Conservation (phyloP, 495 filamentous ascomycete species). For the Aspergillus haitiensis region DNA sequence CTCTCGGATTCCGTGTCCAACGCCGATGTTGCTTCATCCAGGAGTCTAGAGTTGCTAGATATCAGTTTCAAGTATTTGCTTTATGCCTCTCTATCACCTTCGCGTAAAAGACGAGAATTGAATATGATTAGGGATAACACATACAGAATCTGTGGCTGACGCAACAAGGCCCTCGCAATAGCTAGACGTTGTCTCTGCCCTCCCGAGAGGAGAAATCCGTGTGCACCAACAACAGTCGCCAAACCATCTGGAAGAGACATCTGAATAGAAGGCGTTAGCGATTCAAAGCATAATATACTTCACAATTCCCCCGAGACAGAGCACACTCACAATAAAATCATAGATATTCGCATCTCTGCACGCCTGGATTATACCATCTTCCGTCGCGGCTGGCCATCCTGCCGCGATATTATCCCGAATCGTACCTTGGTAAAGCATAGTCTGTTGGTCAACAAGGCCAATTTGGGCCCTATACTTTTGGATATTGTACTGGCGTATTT, state of each 20-base stretch:
- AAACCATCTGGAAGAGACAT: slow-evolving; percentile 44
- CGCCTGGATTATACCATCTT: slow-evolving; percentile 24
- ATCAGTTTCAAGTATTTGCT: too few species aligned
- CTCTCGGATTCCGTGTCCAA: slow-evolving; percentile 62
- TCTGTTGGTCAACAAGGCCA: slow-evolving; percentile 65
- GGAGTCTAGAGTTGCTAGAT: slow-evolving; percentile 21
- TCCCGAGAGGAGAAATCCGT: slow-evolving; percentile 48
- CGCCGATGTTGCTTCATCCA: slow-evolving; percentile 58
- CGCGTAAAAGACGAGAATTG: too few species aligned
- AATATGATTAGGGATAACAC: too few species aligned
- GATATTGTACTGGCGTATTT: slow-evolving; percentile 55
- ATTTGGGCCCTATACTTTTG: slow-evolving; percentile 55
- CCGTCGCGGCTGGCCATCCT: slow-evolving; percentile 55
- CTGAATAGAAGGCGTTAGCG: too few species aligned
- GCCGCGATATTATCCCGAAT: slow-evolving; percentile 68
- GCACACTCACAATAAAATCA: slow-evolving; percentile 35
- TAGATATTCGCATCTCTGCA: slow-evolving; percentile 29
- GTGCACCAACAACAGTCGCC: slow-evolving; percentile 49
- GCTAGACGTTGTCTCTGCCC: slow-evolving; percentile 69
- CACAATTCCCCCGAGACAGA: slow-evolving; percentile 38
- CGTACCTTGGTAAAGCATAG: slow-evolving; percentile 59
- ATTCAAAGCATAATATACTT: too few species aligned
- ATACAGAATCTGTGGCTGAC: slow-evolving; percentile 45
- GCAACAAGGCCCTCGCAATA: slow-evolving; percentile 57
- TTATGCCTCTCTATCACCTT: too few species aligned